phyloP scores from a whole-genome alignment of 164 flowering plant species.

The Brasenia schreberi region DNA sequence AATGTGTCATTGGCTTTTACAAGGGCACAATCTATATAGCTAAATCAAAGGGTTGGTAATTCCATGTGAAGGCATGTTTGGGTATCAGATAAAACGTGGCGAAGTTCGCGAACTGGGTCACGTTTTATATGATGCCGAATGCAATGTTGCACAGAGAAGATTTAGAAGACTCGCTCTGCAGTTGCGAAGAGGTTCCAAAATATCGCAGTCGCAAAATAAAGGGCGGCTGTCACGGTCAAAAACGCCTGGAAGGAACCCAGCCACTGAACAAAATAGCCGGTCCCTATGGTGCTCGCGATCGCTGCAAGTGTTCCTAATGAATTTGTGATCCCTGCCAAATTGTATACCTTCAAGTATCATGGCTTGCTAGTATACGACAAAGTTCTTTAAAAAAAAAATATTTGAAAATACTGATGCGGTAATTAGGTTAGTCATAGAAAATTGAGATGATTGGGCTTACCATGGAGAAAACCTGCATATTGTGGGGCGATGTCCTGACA shows the following conservation, averaged over 20 bases:
- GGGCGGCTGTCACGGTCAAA: conserved; percentile 62
- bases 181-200: conserved; percentile 89
- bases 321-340: conserved; percentile 62
- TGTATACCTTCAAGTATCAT: too few relatives aligned
- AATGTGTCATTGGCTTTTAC: too few relatives aligned
- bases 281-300: conserved; percentile 84
- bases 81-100: background rate
- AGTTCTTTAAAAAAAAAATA: too few relatives aligned
- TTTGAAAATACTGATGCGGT: too few relatives aligned
- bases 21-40: background rate
- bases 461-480: conserved; percentile 87
- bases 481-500: conserved; percentile 88
- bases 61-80: background rate
- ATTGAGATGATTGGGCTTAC: conserved; percentile 18
- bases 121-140: background rate
- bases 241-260: conserved; percentile 95
- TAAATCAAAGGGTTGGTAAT: background rate
- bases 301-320: conserved; percentile 86
- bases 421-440: too few relatives aligned
- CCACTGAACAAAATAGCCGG: conserved; percentile 94
- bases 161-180: conserved; percentile 67
- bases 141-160: background rate
- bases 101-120: background rate
- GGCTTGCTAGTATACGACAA: too few relatives aligned
- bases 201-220: conserved; percentile 58